phyloP scores from a whole-genome alignment of 1,284 basidiomycete genomes.

The Apiotrichum brassicae region DNA sequence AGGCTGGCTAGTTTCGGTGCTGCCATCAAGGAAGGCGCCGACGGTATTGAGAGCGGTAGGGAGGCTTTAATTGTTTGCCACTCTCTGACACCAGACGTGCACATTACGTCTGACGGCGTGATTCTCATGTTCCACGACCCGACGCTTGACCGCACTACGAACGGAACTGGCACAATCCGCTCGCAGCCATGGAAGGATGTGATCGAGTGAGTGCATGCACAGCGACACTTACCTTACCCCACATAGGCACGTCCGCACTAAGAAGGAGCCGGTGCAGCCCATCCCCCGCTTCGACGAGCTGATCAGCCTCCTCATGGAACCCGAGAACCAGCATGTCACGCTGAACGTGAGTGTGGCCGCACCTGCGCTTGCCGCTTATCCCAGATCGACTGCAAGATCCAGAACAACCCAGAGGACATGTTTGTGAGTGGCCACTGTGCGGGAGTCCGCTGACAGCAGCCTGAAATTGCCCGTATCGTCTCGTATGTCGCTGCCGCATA shows the following conservation, averaged over 20 bases:
- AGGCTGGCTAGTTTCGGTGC: constrained; percentile 82
- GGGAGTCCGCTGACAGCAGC: constrained; percentile 22
- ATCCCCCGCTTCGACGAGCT: constrained; percentile 86
- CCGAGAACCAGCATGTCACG: constrained; percentile 59
- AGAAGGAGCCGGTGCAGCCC: constrained; percentile 71
- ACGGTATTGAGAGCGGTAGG: constrained; percentile 76
- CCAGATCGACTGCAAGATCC: constrained; percentile 80
- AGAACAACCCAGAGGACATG: constrained; percentile 82
- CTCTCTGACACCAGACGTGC: constrained; percentile 65
- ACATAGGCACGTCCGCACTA: constrained; percentile 63
- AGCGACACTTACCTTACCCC: background rate
- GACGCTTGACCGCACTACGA: constrained; percentile 54
- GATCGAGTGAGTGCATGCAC: constrained; percentile 37
- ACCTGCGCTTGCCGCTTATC: constrained; percentile 5
- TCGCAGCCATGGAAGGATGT: constrained; percentile 46
- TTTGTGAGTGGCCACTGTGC: constrained; percentile 51
- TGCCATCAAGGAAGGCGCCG: constrained; percentile 83
- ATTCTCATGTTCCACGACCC: constrained; percentile 97
- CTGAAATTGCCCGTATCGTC: constrained; percentile 75
- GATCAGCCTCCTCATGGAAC: constrained; percentile 68
- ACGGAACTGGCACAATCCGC: constrained; percentile 52
- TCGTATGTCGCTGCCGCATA: constrained; percentile 33
- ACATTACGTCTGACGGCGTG: constrained; percentile 83
- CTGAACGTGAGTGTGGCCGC: constrained; percentile 57
- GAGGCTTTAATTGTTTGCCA: background rate